A percentile compares a stretch with the other conserved stretches of the same genome.
Evolutionary conservation across 2,329 filamentous ascomycete species (phyloP).

Genomic region (Phaeomoniella chlamydospora): DNA sequence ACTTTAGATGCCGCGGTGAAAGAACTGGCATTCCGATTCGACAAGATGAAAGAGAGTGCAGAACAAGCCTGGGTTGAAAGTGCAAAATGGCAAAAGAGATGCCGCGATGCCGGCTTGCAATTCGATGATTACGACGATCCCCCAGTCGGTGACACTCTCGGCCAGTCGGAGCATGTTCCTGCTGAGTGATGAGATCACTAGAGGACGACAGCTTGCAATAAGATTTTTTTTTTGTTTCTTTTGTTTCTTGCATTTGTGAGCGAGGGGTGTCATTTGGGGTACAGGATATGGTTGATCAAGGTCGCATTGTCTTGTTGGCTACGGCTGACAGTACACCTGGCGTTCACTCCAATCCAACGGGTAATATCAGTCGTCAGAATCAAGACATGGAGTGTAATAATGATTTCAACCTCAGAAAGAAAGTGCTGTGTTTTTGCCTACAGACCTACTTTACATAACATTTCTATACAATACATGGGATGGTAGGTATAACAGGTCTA

Average conservation of each 20-base stretch:
- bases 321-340: background rate
- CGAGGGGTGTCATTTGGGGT: background rate
- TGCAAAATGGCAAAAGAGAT: slow-evolving; percentile 40
- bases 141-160: background rate
- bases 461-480: too few relatives aligned
- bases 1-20: slow-evolving; percentile 40
- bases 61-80: slow-evolving; percentile 84
- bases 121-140: slow-evolving; percentile 31
- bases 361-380: too few relatives aligned
- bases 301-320: background rate
- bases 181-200: background rate
- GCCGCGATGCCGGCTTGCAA: slow-evolving; percentile 30
- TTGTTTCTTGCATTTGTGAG: background rate
- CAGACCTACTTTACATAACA: too few relatives aligned
- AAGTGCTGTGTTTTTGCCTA: too few relatives aligned
- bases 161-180: background rate
- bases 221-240: too few relatives aligned
- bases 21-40: slow-evolving; percentile 85
- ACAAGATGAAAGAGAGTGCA: slow-evolving; percentile 83
- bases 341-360: too few relatives aligned
- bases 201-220: too few relatives aligned
- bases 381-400: too few relatives aligned
- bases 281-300: background rate
- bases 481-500: too few relatives aligned
- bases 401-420: too few relatives aligned